A percentile compares a stretch with the other conserved stretches of the same genome.
Evolutionary conservation across 768 basidiomycete species (phyloP).

Genomic region (Clathrus columnatus): DNA sequence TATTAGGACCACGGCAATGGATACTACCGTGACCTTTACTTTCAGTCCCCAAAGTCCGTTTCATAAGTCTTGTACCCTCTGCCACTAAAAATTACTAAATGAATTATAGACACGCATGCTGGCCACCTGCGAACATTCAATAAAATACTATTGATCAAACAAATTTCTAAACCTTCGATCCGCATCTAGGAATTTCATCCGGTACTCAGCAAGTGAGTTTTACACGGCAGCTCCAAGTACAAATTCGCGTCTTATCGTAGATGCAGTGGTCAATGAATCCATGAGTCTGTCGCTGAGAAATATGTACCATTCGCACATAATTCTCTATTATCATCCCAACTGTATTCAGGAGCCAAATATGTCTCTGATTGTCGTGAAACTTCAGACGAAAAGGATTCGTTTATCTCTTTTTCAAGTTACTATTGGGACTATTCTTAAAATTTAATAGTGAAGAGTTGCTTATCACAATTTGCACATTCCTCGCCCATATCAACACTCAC

Average conservation of each 20-base stretch:
- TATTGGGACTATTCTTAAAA: conserved; percentile 33
- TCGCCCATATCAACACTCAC: conserved; percentile 35
- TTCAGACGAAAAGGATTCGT: conserved; percentile 30
- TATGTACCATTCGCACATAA: neutral
- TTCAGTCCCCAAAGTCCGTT: conserved; percentile 53
- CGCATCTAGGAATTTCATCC: conserved; percentile 65
- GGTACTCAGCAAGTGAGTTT: conserved; percentile 30
- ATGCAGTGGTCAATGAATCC: neutral
- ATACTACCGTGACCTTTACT: conserved; percentile 67
- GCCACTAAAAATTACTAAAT: conserved; percentile 6
- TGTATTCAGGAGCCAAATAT: neutral
- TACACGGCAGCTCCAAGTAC: too few species aligned
- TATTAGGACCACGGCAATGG: conserved; percentile 56
- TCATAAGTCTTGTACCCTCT: neutral
- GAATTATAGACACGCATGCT: conserved; percentile 58
- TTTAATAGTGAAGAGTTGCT: conserved; percentile 31
- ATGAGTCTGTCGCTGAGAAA: neutral
- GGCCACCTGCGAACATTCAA: conserved; percentile 61
- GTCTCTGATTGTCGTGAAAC: neutral
- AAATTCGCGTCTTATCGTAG: neutral
- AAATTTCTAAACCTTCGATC: conserved; percentile 66
- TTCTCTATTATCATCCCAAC: neutral
- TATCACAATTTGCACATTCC: neutral
- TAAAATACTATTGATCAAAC: conserved; percentile 57
- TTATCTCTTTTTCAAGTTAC: conserved; percentile 26